Percentiles rank a stretch among this genome's conserved stretches.
Conservation (phyloP, 2,329 filamentous ascomycete species). For the Escovopsis weberi region DNA sequence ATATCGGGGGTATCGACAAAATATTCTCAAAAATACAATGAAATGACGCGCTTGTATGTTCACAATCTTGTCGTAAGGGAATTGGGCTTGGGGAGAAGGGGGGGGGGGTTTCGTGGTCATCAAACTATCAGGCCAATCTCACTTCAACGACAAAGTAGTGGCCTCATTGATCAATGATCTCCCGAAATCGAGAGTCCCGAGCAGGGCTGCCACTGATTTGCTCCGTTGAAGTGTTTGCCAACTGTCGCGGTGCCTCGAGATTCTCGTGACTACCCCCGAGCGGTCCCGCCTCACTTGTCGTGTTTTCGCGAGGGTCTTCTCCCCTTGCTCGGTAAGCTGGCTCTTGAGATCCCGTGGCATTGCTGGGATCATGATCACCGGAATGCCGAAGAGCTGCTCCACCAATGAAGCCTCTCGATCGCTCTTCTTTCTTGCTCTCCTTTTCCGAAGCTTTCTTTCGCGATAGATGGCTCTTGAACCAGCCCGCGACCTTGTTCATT, state of each 20-base stretch:
- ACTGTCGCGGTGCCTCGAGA: conserved; percentile 24
- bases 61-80: too few relatives aligned
- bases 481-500: conserved; percentile 32
- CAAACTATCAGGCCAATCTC: not conserved
- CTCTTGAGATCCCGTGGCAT: too few relatives aligned
- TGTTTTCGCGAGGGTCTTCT: conserved; percentile 13
- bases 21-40: too few relatives aligned
- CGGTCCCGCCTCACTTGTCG: not conserved
- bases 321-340: too few relatives aligned
- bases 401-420: conserved; percentile 28
- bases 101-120: not conserved
- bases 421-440: conserved; percentile 19
- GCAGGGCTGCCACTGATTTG: conserved; percentile 36
- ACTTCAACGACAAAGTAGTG: not conserved
- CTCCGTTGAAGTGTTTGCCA: conserved; percentile 16
- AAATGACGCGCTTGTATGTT: too few relatives aligned
- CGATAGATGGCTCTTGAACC: conserved; percentile 41
- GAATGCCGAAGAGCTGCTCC: conserved; percentile 31
- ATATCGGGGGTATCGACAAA: too few relatives aligned
- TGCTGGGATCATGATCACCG: conserved; percentile 19
- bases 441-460: conserved; percentile 26
- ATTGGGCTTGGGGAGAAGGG: not conserved
- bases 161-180: conserved; percentile 31
- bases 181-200: conserved; percentile 43
- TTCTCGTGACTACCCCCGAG: conserved; percentile 6